phyloP scores from a whole-genome alignment of 1,139 yeast genomes.

The Pichia sp. region DNA sequence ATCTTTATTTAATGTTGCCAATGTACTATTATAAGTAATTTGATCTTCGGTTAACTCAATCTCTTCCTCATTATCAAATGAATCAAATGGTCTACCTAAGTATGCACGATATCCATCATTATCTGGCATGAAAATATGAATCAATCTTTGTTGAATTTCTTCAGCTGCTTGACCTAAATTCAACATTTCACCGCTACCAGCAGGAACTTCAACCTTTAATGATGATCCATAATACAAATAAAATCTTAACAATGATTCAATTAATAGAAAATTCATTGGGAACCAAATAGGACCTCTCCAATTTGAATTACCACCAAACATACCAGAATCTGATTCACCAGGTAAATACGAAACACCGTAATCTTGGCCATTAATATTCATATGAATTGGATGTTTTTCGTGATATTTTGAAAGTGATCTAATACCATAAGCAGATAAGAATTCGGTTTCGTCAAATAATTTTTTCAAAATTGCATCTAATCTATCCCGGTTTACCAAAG shows the following conservation, averaged over 20 bases:
- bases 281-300: conserved; percentile 99
- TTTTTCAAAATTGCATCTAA: conserved; percentile 68
- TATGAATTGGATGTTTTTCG: conserved; percentile 76
- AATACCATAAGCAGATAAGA: conserved; percentile 80
- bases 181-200: conserved; percentile 72
- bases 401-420: conserved; percentile 87
- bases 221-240: conserved; percentile 86
- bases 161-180: conserved; percentile 92
- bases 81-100: conserved; percentile 41
- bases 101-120: conserved; percentile 68
- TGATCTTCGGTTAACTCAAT: conserved; percentile 14
- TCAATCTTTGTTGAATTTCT: conserved; percentile 81
- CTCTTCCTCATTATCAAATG: conserved; percentile 31
- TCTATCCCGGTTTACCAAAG: conserved; percentile 79
- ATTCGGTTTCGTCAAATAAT: conserved; percentile 86
- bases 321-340: conserved; percentile 90
- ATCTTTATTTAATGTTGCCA: conserved; percentile 53
- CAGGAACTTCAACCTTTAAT: conserved; percentile 85
- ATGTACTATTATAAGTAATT: conserved; percentile 25
- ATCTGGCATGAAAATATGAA: conserved; percentile 71
- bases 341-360: conserved; percentile 78
- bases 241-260: conserved; percentile 85
- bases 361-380: conserved; percentile 76
- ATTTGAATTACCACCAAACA: conserved; percentile 95
- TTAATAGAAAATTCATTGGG: conserved; percentile 82